phyloP scores from a whole-genome alignment of 306 rosid species.

The Lathyrus aphaca region DNA sequence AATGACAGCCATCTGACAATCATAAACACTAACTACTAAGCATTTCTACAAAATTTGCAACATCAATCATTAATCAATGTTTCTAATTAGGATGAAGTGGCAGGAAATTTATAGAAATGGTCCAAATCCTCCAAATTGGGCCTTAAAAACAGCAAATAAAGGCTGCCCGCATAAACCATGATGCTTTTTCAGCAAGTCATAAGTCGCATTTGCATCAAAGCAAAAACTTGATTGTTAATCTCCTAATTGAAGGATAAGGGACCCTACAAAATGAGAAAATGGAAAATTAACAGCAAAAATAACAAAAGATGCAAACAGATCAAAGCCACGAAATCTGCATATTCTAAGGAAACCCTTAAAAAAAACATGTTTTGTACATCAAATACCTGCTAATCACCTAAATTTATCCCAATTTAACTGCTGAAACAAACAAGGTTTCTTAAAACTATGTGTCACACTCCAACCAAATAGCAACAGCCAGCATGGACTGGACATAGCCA shows the following conservation, averaged over 20 bases:
- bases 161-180: constrained; percentile 11
- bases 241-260: constrained; percentile 11
- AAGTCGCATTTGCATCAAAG: not conserved
- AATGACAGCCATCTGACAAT: constrained; percentile 20
- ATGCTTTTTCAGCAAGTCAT: constrained; percentile 2
- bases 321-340: constrained; percentile 12
- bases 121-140: constrained; percentile 2
- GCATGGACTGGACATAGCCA: not conserved
- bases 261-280: not conserved
- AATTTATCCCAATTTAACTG: constrained; percentile 6
- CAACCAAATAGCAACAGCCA: constrained; percentile 4
- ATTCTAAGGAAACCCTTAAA: constrained; percentile 11
- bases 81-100: constrained; percentile 11
- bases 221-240: not conserved
- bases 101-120: constrained; percentile 19
- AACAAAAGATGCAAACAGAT: constrained; percentile 1
- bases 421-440: not conserved
- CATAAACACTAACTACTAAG: constrained; percentile 1
- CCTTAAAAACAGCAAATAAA: constrained; percentile 13
- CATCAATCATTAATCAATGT: constrained; percentile 14
- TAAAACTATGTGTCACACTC: constrained; percentile 13
- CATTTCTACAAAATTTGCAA: constrained; percentile 17
- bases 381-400: constrained; percentile 21
- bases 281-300: not conserved
- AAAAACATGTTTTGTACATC: not conserved